These are phyloP conservation scores for Blechomonas ayalai DNA, from an alignment of 208 protist genomes.

Conservation along the genomic window DNA sequence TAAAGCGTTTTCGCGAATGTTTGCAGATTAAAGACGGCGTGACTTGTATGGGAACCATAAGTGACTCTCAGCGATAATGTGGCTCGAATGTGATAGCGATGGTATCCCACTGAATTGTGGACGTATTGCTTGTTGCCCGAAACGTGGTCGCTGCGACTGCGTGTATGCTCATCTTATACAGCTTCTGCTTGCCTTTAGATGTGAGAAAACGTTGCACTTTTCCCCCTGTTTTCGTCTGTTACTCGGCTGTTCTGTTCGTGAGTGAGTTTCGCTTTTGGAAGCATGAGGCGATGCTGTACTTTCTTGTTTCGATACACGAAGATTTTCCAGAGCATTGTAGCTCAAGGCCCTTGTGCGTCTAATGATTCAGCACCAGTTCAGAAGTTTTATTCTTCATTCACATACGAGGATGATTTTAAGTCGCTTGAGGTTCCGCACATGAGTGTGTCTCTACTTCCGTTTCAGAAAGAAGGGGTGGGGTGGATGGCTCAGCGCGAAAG, in stretches of 20 bases:
- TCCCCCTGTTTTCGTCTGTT: too few species aligned
- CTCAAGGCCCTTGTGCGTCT: constrained; percentile 27
- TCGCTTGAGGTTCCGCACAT: constrained; percentile 63
- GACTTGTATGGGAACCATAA: too few species aligned
- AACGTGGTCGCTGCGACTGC: too few species aligned
- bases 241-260: too few species aligned
- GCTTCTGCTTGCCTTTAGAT: constrained; percentile 1
- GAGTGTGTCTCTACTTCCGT: constrained; percentile 55
- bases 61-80: too few species aligned
- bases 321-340: constrained; percentile 14
- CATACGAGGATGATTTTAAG: constrained; percentile 58
- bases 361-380: constrained; percentile 46
- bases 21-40: too few species aligned
- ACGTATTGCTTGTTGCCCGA: too few species aligned
- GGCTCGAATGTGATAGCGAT: too few species aligned
- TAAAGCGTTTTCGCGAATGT: too few species aligned
- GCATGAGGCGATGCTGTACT: constrained; percentile 19
- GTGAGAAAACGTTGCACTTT: not conserved
- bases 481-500: constrained; percentile 86
- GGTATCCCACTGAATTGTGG: too few species aligned
- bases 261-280: not conserved
- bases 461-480: constrained; percentile 87
- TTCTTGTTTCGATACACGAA: constrained; percentile 16
- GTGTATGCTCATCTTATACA: too few species aligned
- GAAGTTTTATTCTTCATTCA: constrained; percentile 79